Conservation (phyloP, 2,329 filamentous ascomycete genomes). For the Fusarium clavum region DNA sequence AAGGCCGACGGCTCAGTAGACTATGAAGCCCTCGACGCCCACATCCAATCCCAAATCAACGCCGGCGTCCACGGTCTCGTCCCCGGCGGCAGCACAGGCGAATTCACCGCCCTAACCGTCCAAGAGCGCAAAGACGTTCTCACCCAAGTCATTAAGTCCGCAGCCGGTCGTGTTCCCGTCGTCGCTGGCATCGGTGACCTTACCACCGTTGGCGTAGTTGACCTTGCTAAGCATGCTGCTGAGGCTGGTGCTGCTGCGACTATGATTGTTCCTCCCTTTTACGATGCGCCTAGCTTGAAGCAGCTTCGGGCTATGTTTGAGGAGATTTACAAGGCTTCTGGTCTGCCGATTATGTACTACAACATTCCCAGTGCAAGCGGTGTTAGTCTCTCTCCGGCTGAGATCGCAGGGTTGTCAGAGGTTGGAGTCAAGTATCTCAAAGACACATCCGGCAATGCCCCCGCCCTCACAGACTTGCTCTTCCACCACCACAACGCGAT, state of each 20-base stretch:
- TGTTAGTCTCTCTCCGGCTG: slow-evolving; percentile 53
- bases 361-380: slow-evolving; percentile 63
- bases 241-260: slow-evolving; percentile 54
- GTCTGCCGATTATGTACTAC: slow-evolving; percentile 62
- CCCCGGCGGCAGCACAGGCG: slow-evolving; percentile 61
- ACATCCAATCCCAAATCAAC: slow-evolving; percentile 59
- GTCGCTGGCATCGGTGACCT: slow-evolving; percentile 59
- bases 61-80: slow-evolving; percentile 62
- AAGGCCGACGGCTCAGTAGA: slow-evolving; percentile 58
- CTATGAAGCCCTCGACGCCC: slow-evolving; percentile 46
- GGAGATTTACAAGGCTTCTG: slow-evolving; percentile 55
- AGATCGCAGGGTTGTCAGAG: slow-evolving; percentile 58
- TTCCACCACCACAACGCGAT: slow-evolving; percentile 55
- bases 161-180: slow-evolving; percentile 55
- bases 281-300: slow-evolving; percentile 57
- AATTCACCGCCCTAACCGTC: slow-evolving; percentile 59
- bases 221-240: slow-evolving; percentile 47
- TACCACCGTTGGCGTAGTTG: slow-evolving; percentile 51
- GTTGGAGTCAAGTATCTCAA: slow-evolving; percentile 63
- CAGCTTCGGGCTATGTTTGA: slow-evolving; percentile 52
- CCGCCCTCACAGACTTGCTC: slow-evolving; percentile 61
- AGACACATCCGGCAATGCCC: slow-evolving; percentile 64
- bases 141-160: slow-evolving; percentile 51
- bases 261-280: slow-evolving; percentile 64
- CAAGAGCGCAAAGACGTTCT: slow-evolving; percentile 60